Percentiles rank a stretch among this genome's conserved stretches.
Evolutionary conservation across 805 yeast species (phyloP).

Genomic region (Metschnikowia peoriensis): DNA sequence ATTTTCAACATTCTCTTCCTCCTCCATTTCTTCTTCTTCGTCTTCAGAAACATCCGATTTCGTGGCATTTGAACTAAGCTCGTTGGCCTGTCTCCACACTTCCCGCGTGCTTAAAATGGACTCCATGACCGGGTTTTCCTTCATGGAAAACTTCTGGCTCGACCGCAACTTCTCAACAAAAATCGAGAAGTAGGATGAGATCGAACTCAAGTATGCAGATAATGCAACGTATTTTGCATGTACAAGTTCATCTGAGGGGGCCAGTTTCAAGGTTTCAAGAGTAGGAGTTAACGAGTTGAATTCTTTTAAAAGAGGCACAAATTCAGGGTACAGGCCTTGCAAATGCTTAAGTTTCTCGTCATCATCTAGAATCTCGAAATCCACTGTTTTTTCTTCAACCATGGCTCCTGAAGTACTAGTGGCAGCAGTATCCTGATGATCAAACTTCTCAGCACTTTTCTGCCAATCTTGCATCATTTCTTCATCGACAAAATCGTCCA

Average conservation of each 20-base stretch:
- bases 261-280: constrained; percentile 36
- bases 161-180: constrained; percentile 54
- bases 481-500: constrained; percentile 63
- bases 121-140: constrained; percentile 89
- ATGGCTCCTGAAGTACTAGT: constrained; percentile 10
- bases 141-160: constrained; percentile 63
- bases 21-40: background rate
- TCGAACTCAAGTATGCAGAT: constrained; percentile 73
- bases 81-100: constrained; percentile 82
- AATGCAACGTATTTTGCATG: constrained; percentile 66
- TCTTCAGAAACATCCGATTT: background rate
- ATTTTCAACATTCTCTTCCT: background rate
- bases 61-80: constrained; percentile 14
- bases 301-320: constrained; percentile 72
- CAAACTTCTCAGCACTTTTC: constrained; percentile 49
- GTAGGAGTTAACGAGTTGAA: constrained; percentile 40
- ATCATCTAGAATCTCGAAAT: constrained; percentile 40
- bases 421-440: constrained; percentile 25
- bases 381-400: constrained; percentile 16
- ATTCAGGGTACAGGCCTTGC: constrained; percentile 75
- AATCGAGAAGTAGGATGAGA: constrained; percentile 75
- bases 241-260: constrained; percentile 25
- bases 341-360: constrained; percentile 55
- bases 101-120: constrained; percentile 78
- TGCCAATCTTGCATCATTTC: constrained; percentile 81